These are phyloP conservation scores for Cladosporium sp. DNA, from an alignment of 2,329 filamentous ascomycete species.

Conservation along the genomic window DNA sequence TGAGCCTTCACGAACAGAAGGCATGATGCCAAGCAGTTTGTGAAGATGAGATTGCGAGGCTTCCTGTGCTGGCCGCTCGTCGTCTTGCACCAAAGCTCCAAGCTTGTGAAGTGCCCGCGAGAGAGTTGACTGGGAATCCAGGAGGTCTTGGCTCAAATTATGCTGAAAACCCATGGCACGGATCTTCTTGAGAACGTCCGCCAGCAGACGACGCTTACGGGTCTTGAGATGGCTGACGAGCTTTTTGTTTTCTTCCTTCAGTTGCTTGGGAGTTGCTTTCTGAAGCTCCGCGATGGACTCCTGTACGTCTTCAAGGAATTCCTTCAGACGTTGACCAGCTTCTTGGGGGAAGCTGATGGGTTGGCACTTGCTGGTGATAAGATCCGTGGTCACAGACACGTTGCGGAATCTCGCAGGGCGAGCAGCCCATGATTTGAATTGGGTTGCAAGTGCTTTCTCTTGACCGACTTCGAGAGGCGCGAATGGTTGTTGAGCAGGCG, in stretches of 20 bases:
- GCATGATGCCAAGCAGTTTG: constrained; percentile 69
- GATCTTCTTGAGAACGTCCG: constrained; percentile 78
- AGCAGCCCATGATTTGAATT: constrained; percentile 31
- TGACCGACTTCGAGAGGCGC: not conserved
- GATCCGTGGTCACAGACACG: constrained; percentile 62
- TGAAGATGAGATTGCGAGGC: constrained; percentile 70
- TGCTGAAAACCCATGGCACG: constrained; percentile 85
- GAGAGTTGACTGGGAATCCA: constrained; percentile 58
- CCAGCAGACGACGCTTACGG: constrained; percentile 84
- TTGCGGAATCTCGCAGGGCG: constrained; percentile 67
- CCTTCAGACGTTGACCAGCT: constrained; percentile 49
- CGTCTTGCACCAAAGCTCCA: constrained; percentile 21
- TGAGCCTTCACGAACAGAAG: constrained; percentile 61
- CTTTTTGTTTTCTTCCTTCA: constrained; percentile 84
- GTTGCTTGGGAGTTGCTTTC: constrained; percentile 73
- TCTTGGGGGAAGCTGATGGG: constrained; percentile 1
- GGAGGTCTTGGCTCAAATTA: constrained; percentile 70
- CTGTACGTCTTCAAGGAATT: constrained; percentile 66
- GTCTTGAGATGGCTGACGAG: constrained; percentile 84
- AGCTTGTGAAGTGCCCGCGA: constrained; percentile 9
- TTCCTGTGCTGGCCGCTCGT: constrained; percentile 21
- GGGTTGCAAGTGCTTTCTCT: not conserved
- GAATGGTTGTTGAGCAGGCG: not conserved
- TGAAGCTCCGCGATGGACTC: constrained; percentile 68
- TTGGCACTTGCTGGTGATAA: constrained; percentile 53